Evolutionary conservation across 441 rosid species (phyloP).

Genomic region (Manihot esculenta): DNA sequence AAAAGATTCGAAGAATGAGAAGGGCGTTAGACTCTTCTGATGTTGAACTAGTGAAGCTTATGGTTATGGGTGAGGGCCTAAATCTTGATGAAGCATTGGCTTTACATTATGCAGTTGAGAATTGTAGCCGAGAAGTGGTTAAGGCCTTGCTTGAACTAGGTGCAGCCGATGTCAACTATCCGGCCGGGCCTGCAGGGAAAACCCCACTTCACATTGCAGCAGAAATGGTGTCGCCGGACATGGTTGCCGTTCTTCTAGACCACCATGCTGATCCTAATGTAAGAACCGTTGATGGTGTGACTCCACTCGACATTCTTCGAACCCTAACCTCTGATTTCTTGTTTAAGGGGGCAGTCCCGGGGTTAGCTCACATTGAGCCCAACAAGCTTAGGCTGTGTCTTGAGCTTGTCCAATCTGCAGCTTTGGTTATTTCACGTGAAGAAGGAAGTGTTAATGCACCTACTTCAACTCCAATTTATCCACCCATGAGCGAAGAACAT

Average conservation of each 20-base stretch:
- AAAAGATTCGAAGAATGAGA: constrained; percentile 88
- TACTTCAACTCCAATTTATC: constrained; percentile 47
- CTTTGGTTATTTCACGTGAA: constrained; percentile 89
- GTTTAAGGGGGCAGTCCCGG: constrained; percentile 98
- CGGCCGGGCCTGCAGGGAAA: constrained; percentile 83
- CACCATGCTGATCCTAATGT: constrained; percentile 98
- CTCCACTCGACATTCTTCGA: constrained; percentile 86
- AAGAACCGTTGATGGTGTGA: constrained; percentile 79
- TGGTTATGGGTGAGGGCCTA: constrained; percentile 99
- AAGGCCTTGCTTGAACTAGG: constrained; percentile 96
- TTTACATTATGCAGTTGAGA: constrained; percentile 91
- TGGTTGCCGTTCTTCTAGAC: constrained; percentile 94
- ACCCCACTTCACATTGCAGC: constrained; percentile 94
- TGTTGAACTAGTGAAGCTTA: constrained; percentile 90
- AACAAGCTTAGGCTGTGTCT: constrained; percentile 94
- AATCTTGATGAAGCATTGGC: constrained; percentile 93
- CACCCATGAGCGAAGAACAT: constrained; percentile 66
- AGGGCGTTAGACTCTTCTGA: constrained; percentile 93
- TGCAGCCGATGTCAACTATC: constrained; percentile 94
- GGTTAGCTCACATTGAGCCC: constrained; percentile 87
- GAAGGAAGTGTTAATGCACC: constrained; percentile 60
- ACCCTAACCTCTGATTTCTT: constrained; percentile 98
- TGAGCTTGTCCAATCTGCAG: constrained; percentile 97
- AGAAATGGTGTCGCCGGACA: constrained; percentile 98
- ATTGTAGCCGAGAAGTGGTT: constrained; percentile 93